Base-by-base conservation (phyloP, 2,329 filamentous ascomycete genomes). In the Cercospora zeae-maydis region DNA sequence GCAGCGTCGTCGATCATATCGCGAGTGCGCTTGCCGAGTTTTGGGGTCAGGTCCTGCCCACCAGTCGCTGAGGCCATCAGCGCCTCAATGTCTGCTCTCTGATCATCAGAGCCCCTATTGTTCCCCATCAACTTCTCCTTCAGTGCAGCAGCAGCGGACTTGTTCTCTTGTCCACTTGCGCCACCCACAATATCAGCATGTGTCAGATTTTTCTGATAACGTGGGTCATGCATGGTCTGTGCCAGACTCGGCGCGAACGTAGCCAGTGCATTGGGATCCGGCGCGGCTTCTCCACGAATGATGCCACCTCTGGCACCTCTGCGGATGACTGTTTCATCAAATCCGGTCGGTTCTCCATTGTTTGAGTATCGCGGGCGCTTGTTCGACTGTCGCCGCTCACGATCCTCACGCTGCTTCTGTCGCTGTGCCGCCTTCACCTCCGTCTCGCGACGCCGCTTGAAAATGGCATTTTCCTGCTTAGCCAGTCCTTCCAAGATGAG, bases 381-480 rank as follows among this genome's bases (percentile, higher is more conserved):
- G 59, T 69, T 72, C 21, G 79, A 78, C 57, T 82, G 79, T 24
- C 83, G 79, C 54, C 76, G 79, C 62, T 86, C 81, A 71, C 92
- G 87, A 42, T 93, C 78, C 74, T 90, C 93, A 65, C 92, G 84
- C 67, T 92, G 83, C 78, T 93, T 92, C 67, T 87, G 85, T 69
- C 88, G 88, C 39, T 91, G 91, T 70, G 93, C 90, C 65, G 89
- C 87, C 65, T 90, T 86, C 63, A 97, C 91, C 66, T 97, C 93
- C 1, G 86, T 86, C 75, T 97, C 89, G 74, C 92, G 91, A 69
- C 96, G 86, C 66, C 92, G 87, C 71, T 87, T 88, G 79, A 99
- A 99, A 62, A 99, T 99, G 13, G 87, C 87, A 75, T 96, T 91
- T 79, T 99, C 95, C 76, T 96, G 92, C 75, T 90, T 93, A 1